phyloP scores from a whole-genome alignment of 2,329 filamentous ascomycete genomes.

The Cordyceps tenuipes region DNA sequence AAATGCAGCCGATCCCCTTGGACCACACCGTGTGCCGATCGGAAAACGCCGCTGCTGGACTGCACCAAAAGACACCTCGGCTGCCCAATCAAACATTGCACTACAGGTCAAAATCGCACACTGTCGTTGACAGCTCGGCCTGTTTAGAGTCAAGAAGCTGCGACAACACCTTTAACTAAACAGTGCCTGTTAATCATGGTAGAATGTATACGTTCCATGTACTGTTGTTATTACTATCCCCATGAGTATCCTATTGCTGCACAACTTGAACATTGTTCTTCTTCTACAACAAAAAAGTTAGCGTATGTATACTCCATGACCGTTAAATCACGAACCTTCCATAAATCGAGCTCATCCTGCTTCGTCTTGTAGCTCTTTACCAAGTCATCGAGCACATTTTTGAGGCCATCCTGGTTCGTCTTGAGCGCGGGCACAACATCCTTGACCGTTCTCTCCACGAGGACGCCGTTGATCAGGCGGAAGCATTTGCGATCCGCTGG shows the following conservation, averaged over 20 bases:
- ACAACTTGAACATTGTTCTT: constrained; percentile 87
- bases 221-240: constrained; percentile 18
- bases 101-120: too few relatives aligned
- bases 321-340: constrained; percentile 61
- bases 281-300: constrained; percentile 46
- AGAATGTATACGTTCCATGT: not conserved
- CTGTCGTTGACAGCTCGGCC: too few relatives aligned
- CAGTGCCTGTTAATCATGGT: not conserved
- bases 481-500: constrained; percentile 89
- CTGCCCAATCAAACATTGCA: too few relatives aligned
- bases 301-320: constrained; percentile 8
- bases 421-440: constrained; percentile 86
- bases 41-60: not conserved
- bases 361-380: constrained; percentile 95
- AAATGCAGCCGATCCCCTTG: not conserved
- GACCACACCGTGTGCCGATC: not conserved
- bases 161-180: too few relatives aligned
- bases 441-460: constrained; percentile 88
- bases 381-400: constrained; percentile 87
- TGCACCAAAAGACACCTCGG: not conserved
- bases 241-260: constrained; percentile 49
- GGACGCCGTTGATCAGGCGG: constrained; percentile 94
- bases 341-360: constrained; percentile 91
- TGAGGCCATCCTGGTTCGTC: constrained; percentile 89
- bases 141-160: not conserved